Evolutionary conservation across 2,329 filamentous ascomycete species (phyloP), one percentile per base, ranked within the genome.

Genomic region (Colletotrichum lentis): DNA sequence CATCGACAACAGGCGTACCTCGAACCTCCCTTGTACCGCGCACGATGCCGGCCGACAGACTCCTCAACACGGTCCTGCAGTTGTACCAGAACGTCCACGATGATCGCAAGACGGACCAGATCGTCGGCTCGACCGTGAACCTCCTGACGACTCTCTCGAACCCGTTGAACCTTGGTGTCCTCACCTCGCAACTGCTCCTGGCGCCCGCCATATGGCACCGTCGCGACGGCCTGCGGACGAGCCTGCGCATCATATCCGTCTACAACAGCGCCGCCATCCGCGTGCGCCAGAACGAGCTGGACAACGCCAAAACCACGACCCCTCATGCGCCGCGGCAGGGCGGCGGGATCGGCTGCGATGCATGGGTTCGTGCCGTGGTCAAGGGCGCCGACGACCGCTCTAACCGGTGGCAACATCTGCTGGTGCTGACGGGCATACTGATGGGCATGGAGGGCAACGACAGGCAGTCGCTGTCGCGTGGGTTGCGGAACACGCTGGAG

Each of bases 361-460:
- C 80, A 24, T 90, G 87, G 87, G 80, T 85, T 10, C 81, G 83
- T 22, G 85, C 85, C 0, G 82, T 89, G 3, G 82, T 84, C 50
- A 84, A 84, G 72, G 87, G 87, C 43, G 82, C 85, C 11, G 86
- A 89, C 62, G 84, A 84, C 39, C 82, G 84, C 52, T 88, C 88
- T 18, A 85, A 83, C 31, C 83, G 92, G 74, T 97, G 93, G 93
- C 90, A 93, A 77, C 94, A 97, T 77, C 79, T 94, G 37, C 82
- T 97, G n/a, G 85, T 94, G 5, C 85, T 97, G 10, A 89, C 90
- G 0, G 94, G 93, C 3, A 81, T 97, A 24, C 79, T 97, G 66
- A 85, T 95, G 75, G 93, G 92, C 10, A 90, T 94, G 74, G 90
- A 91, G 71, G 82, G 85, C 18, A 84, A 87, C 69, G 85, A 89